Evolutionary conservation across 495 filamentous ascomycete species (phyloP).

Genomic region (Talaromyces wortmannii): DNA sequence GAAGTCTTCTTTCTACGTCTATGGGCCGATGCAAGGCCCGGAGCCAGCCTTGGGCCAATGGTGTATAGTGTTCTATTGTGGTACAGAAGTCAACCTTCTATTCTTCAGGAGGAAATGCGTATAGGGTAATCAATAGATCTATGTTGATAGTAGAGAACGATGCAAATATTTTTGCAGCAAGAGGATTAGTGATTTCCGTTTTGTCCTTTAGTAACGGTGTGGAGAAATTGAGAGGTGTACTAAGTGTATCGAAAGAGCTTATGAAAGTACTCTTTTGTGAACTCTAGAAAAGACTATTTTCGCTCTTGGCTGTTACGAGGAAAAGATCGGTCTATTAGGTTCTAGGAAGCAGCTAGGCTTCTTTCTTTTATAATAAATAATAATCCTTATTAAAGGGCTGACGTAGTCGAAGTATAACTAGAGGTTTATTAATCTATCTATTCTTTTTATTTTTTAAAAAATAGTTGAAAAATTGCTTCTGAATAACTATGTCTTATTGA

Average conservation of each 20-base stretch:
- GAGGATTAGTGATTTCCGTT: conserved; percentile 60
- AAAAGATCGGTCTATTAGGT: not conserved
- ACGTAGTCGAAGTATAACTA: not conserved
- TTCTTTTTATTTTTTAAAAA: not conserved
- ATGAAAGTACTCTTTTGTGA: not conserved
- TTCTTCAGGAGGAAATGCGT: conserved; percentile 45
- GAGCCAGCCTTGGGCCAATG: conserved; percentile 18
- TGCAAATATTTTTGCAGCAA: conserved; percentile 53
- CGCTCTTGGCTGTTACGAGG: not conserved
- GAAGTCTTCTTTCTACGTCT: conserved; percentile 39
- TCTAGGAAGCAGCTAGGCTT: not conserved
- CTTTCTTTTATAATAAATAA: not conserved
- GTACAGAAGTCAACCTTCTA: conserved; percentile 60
- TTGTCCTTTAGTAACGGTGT: conserved; percentile 16
- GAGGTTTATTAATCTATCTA: not conserved
- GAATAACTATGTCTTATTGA: not conserved
- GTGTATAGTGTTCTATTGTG: conserved; percentile 27
- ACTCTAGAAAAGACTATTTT: not conserved
- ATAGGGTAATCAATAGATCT: conserved; percentile 59
- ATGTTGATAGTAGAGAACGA: conserved; percentile 50
- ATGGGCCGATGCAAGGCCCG: conserved; percentile 47
- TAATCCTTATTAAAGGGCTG: not conserved
- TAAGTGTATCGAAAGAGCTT: not conserved
- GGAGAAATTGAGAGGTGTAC: not conserved
- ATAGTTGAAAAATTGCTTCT: not conserved